Evolutionary conservation across 164 flowering plant species (phyloP).

Genomic region (Annona cherimola): DNA sequence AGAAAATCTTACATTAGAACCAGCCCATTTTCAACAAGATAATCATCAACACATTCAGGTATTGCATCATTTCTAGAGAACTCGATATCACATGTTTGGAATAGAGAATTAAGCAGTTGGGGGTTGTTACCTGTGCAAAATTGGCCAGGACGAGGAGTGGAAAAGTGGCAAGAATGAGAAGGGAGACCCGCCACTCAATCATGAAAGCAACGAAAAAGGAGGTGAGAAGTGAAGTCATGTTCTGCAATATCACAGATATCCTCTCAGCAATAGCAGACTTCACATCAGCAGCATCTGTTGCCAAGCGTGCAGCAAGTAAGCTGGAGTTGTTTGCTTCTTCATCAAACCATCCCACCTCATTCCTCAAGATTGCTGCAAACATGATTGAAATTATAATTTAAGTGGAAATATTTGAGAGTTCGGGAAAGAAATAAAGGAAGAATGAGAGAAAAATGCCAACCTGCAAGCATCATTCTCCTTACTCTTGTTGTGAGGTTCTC

Average conservation of each 20-base stretch:
- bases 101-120: not conserved
- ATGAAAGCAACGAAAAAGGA: slow-evolving; percentile 97
- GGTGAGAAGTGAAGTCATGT: slow-evolving; percentile 94
- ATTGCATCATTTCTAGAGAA: not conserved
- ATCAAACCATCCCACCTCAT: slow-evolving; percentile 98
- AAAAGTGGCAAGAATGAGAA: slow-evolving; percentile 82
- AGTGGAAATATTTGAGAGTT: not conserved
- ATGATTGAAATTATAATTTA: not conserved
- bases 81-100: not conserved
- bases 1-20: too few species aligned
- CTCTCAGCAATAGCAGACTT: slow-evolving; percentile 95
- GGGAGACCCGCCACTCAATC: slow-evolving; percentile 97
- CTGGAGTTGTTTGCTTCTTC: slow-evolving; percentile 96
- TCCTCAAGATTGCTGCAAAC: slow-evolving; percentile 73
- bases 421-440: not conserved
- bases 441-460: slow-evolving; percentile 24
- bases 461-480: slow-evolving; percentile 97
- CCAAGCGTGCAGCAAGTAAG: slow-evolving; percentile 82
- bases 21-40: too few species aligned
- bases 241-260: slow-evolving; percentile 91
- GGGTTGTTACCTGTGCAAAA: slow-evolving; percentile 73
- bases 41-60: not conserved
- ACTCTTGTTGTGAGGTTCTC: slow-evolving; percentile 97
- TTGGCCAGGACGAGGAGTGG: slow-evolving; percentile 96
- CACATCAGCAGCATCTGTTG: slow-evolving; percentile 95